Conservation (phyloP, 805 yeast genomes). For the Nakazawaea molendinolei region DNA sequence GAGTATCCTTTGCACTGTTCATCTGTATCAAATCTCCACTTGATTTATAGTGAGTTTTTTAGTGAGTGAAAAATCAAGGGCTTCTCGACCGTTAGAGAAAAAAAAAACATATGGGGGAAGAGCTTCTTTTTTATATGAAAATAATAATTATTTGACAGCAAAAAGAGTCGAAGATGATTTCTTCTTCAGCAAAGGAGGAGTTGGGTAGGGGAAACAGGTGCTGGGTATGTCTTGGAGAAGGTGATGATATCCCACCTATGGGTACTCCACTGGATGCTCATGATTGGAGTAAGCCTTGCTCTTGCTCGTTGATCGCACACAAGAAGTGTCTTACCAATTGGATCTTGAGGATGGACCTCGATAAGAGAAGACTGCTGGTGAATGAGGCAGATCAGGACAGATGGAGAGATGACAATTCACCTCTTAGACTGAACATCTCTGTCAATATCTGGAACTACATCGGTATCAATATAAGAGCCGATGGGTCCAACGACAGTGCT, state of each 20-base stretch:
- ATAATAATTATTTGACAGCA: too few relatives aligned
- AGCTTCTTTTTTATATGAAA: too few relatives aligned
- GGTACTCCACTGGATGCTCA: conserved; percentile 23
- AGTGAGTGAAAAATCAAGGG: too few relatives aligned
- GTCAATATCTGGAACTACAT: conserved; percentile 6
- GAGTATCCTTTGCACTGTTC: too few relatives aligned
- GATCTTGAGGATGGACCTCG: conserved; percentile 26
- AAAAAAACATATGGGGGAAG: too few relatives aligned
- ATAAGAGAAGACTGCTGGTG: conserved; percentile 13
- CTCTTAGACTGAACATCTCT: conserved; percentile 1
- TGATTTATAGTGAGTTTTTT: too few relatives aligned
- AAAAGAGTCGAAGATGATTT: too few relatives aligned
- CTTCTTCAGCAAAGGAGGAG: too few relatives aligned
- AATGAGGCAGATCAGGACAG: background rate
- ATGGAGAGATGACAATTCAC: conserved; percentile 2
- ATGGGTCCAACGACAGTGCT: too few relatives aligned
- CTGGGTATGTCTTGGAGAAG: conserved; percentile 24
- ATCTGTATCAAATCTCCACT: too few relatives aligned
- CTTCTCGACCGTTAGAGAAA: too few relatives aligned
- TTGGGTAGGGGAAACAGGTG: too few relatives aligned
- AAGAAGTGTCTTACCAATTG: conserved; percentile 36
- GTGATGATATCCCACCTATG: conserved; percentile 25
- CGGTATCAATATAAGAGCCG: conserved; percentile 10
- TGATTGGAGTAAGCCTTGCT: conserved; percentile 39
- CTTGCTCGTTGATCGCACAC: conserved; percentile 39